These are phyloP conservation scores for Fusarium longipes DNA, from an alignment of 2,329 filamentous ascomycete genomes.

Conservation along the genomic window DNA sequence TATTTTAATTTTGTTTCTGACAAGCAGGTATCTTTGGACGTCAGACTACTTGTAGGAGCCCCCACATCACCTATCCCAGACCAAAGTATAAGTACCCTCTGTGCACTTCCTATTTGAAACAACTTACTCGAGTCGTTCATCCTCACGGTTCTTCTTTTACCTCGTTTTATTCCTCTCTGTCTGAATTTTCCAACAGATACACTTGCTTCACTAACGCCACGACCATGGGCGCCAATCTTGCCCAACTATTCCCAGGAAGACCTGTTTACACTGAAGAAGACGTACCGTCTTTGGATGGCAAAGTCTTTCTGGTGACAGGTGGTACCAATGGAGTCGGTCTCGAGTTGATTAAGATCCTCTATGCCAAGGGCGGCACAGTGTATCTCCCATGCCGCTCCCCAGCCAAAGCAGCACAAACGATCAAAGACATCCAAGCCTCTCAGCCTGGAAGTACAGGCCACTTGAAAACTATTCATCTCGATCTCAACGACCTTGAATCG, in stretches of 20 bases:
- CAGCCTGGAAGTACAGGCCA: slow-evolving; percentile 6
- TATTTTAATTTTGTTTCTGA: no score
- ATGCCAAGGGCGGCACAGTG: slow-evolving; percentile 62
- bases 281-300: slow-evolving; percentile 42
- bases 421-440: slow-evolving; percentile 37
- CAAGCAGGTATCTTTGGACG: no score
- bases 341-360: slow-evolving; percentile 65
- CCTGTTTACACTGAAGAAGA: slow-evolving; percentile 46
- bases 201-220: fast-evolving
- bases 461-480: slow-evolving; percentile 50
- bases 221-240: background rate
- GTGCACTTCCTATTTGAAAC: no score
- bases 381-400: slow-evolving; percentile 49
- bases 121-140: no score
- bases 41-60: no score
- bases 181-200: no score
- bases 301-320: slow-evolving; percentile 63
- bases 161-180: no score
- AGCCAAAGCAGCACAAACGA: slow-evolving; percentile 38
- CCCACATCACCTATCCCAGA: no score
- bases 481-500: slow-evolving; percentile 56
- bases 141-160: no score
- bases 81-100: no score
- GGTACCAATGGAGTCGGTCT: slow-evolving; percentile 58
- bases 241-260: slow-evolving; percentile 28